phyloP scores from a whole-genome alignment of 129 eudicot species.

The Helichrysum umbraculigerum region DNA sequence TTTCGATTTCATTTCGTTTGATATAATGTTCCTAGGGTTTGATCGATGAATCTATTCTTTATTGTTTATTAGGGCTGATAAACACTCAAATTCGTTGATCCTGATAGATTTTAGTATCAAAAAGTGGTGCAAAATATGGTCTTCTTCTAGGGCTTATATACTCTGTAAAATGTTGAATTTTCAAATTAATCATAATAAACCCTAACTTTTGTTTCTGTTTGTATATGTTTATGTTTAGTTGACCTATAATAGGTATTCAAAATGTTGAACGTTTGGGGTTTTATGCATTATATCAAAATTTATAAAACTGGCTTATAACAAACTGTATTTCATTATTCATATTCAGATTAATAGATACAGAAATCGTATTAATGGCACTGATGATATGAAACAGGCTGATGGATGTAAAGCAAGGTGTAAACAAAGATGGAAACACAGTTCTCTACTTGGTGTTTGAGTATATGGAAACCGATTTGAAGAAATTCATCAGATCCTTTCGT shows the following conservation, averaged over 20 bases:
- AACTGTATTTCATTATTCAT: neutral
- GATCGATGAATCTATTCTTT: neutral
- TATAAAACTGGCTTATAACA: neutral
- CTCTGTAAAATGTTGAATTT: no score
- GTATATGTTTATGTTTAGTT: no score
- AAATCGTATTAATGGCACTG: neutral
- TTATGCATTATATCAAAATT: no score
- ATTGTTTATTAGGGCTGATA: neutral
- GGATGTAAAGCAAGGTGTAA: conserved; percentile 79
- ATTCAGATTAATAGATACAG: neutral
- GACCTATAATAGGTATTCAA: no score
- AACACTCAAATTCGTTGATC: no score
- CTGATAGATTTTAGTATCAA: no score
- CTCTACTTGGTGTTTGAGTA: conserved; percentile 74
- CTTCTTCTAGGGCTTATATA: no score
- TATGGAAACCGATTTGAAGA: conserved; percentile 58
- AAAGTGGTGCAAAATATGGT: no score
- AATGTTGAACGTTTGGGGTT: neutral
- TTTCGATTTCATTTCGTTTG: neutral
- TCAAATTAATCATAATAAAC: no score
- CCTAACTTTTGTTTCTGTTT: no score
- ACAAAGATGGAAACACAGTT: conserved; percentile 75
- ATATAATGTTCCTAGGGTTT: neutral
- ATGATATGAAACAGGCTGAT: conserved; percentile 48
- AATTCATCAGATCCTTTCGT: conserved; percentile 62